Evolutionary conservation across 768 basidiomycete genomes (phyloP).

Genomic region (Sporobolomyces roseus): DNA sequence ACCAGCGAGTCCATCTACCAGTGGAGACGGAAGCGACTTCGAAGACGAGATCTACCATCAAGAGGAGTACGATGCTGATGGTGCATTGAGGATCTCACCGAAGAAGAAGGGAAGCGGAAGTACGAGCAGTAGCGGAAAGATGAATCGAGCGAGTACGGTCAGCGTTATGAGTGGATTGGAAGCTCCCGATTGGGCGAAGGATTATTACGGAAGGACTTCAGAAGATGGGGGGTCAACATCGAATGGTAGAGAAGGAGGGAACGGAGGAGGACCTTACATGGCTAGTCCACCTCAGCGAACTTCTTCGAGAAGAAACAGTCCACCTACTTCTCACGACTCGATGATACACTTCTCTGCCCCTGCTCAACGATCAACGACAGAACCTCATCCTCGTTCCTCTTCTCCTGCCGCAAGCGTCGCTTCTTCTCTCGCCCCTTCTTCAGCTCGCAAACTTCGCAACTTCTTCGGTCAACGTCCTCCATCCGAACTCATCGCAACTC

Average conservation of each 20-base stretch:
- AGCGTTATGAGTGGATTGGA: constrained; percentile 92
- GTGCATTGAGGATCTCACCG: constrained; percentile 20
- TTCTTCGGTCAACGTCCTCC: constrained; percentile 98
- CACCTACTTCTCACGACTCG: constrained; percentile 22
- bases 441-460: constrained; percentile 66
- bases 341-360: constrained; percentile 6
- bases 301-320: not conserved
- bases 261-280: constrained; percentile 1
- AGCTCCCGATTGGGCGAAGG: constrained; percentile 36
- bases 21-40: constrained; percentile 38
- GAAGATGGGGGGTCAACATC: not conserved
- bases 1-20: constrained; percentile 34
- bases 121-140: constrained; percentile 53
- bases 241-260: not conserved
- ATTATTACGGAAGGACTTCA: constrained; percentile 27
- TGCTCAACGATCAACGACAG: constrained; percentile 7
- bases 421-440: constrained; percentile 9
- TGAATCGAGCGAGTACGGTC: constrained; percentile 89
- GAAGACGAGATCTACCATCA: constrained; percentile 4
- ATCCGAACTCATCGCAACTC: constrained; percentile 91
- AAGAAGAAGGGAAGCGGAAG: constrained; percentile 9
- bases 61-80: constrained; percentile 47
- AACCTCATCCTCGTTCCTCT: constrained; percentile 11
- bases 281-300: constrained; percentile 21
- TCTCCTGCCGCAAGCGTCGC: constrained; percentile 11